Base-by-base conservation (phyloP, 176 grass and related monocot species). In the Musa troglodytarum region DNA sequence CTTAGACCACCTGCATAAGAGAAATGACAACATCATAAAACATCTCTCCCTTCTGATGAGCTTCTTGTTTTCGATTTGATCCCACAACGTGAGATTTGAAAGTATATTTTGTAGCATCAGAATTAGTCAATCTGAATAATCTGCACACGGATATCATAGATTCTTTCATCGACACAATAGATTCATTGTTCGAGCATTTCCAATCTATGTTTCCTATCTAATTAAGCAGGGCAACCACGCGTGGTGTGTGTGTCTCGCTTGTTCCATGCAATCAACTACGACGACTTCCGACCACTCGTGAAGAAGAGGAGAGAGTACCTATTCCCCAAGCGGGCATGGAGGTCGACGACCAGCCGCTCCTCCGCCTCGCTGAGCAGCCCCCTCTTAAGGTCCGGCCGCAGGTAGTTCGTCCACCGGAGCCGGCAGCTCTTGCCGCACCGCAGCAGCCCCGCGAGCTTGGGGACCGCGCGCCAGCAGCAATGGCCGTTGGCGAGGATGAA, bases 341-440 rank as follows among this genome's bases (percentile, higher is more conserved):
- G 53, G 16, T 79, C 66, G 19, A 79, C 61, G 54, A 79, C 52
- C 11, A 70, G 34, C 10, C 49, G 54, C 20, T 79, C 77, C 34
- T 79, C 77, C 2, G 52, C 24, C 53, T 79, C 77, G 2, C 24
- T 70, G 5, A 79, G 51, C 53, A 70, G 21, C 3, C 77, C 77
- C 17, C 77, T 69, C 53, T 79, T 79, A 13, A 79, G 29, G 68
- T 79, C 77, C 1, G 77, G 77, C 77, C 77, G 54, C 65, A 79
- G 66, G 28, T 79, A 79, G 52, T 79, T 79, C 10, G 77, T 79
- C 77, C 77, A 79, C 43, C 77, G 68, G 1, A 71, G 66, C 53
- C 77, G 21, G 53, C 77, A 79, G 52, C 77, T 79, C 77, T 79
- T 79, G 52, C 77, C 77, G 53, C 77, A 79, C 11, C 77, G 68